Conservation (phyloP, 2,329 filamentous ascomycete genomes). For the Fusarium sterilihyphosum region DNA sequence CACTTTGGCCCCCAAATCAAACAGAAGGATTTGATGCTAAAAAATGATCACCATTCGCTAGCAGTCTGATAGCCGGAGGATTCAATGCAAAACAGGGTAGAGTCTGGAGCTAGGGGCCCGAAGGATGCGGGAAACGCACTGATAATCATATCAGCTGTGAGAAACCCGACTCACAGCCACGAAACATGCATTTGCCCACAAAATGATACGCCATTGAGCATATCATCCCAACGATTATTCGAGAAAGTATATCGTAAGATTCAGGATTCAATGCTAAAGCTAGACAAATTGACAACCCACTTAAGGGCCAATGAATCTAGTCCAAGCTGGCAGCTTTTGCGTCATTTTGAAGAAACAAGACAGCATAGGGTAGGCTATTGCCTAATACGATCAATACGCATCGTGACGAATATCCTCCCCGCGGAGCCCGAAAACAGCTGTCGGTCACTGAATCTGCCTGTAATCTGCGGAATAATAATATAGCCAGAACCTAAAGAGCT, state of each 20-base stretch:
- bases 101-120: background rate
- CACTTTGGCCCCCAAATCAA: background rate
- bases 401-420: background rate
- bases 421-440: background rate
- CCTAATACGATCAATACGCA: background rate
- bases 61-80: background rate
- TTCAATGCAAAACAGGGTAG: background rate
- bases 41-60: background rate
- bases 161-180: background rate
- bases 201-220: background rate
- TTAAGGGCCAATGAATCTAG: fast-evolving
- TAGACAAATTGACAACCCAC: background rate
- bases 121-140: background rate
- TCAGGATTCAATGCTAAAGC: background rate
- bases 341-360: background rate
- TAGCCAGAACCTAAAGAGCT: background rate
- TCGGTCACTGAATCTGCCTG: no score
- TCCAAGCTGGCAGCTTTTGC: background rate
- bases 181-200: background rate
- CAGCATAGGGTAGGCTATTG: background rate
- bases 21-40: background rate
- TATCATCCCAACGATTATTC: background rate
- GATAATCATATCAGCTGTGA: background rate
- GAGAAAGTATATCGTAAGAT: background rate
- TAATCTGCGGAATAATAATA: no score